These are phyloP conservation scores for Macrocybe sp. DNA, from an alignment of 1,284 basidiomycete genomes.

Conservation along the genomic window DNA sequence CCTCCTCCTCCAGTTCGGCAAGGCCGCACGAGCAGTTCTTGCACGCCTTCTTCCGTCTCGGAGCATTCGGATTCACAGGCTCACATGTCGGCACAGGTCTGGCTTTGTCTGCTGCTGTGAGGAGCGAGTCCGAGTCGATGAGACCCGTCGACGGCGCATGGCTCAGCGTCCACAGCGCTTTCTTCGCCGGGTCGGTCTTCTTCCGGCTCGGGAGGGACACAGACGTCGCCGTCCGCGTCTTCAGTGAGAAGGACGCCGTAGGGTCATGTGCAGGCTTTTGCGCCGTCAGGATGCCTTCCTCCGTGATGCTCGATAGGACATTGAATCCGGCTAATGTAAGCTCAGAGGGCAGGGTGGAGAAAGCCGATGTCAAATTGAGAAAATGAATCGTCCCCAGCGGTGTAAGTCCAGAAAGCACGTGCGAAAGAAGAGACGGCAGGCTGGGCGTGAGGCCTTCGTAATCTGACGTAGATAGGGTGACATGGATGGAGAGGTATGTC, in stretches of 20 bases:
- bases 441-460: constrained; percentile 52
- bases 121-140: constrained; percentile 74
- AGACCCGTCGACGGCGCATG: constrained; percentile 48
- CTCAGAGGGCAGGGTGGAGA: constrained; percentile 45
- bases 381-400: constrained; percentile 67
- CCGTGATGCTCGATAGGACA: constrained; percentile 37
- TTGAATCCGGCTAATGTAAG: constrained; percentile 61
- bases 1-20: constrained; percentile 87
- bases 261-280: constrained; percentile 56
- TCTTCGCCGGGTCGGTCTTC: constrained; percentile 65
- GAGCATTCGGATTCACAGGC: constrained; percentile 44
- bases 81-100: constrained; percentile 68
- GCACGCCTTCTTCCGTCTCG: constrained; percentile 84
- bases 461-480: constrained; percentile 56
- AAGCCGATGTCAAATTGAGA: constrained; percentile 42
- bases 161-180: constrained; percentile 74
- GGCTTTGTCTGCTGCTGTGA: constrained; percentile 69
- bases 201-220: constrained; percentile 45
- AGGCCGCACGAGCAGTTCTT: constrained; percentile 93
- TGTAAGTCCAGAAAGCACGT: constrained; percentile 51
- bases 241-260: constrained; percentile 30
- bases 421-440: constrained; percentile 50
- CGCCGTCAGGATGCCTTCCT: constrained; percentile 47
- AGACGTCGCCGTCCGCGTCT: constrained; percentile 24
- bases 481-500: constrained; percentile 59